Percentiles rank a stretch among this genome's conserved stretches.
These are phyloP conservation scores for Blastobotrys muscicola DNA, from an alignment of 805 yeast species.

Conservation along the genomic window DNA sequence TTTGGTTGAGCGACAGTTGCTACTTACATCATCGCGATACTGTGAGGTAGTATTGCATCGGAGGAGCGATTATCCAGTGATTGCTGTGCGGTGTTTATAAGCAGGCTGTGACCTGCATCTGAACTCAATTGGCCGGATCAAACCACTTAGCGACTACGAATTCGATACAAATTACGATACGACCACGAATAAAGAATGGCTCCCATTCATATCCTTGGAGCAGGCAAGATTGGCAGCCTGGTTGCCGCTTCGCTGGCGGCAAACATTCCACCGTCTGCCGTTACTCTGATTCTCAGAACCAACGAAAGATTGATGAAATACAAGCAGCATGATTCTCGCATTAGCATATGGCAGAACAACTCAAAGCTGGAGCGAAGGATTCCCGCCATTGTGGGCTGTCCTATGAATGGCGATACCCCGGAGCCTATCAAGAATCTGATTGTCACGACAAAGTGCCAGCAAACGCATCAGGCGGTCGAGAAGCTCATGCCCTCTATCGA, in stretches of 20 bases:
- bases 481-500: slow-evolving; percentile 44
- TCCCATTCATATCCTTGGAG: slow-evolving; percentile 34
- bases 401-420: slow-evolving; percentile 9
- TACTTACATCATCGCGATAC: not conserved
- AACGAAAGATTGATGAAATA: slow-evolving; percentile 36
- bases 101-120: not conserved
- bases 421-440: slow-evolving; percentile 46
- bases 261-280: slow-evolving; percentile 30
- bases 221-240: slow-evolving; percentile 45
- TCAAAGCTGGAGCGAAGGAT: slow-evolving; percentile 9
- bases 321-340: slow-evolving; percentile 31
- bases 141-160: not conserved
- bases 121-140: not conserved
- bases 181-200: no score
- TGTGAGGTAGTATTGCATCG: no score
- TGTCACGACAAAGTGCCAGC: slow-evolving; percentile 72
- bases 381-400: slow-evolving; percentile 7
- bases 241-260: slow-evolving; percentile 38
- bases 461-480: slow-evolving; percentile 52
- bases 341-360: slow-evolving; percentile 23
- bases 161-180: not conserved
- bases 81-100: no score
- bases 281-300: slow-evolving; percentile 36
- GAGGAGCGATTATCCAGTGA: no score
- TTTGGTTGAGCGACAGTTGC: not conserved